Evolutionary conservation across 768 basidiomycete genomes (phyloP), one percentile per base, ranked within the genome.

Genomic region (Auricularia auricula-judae): DNA sequence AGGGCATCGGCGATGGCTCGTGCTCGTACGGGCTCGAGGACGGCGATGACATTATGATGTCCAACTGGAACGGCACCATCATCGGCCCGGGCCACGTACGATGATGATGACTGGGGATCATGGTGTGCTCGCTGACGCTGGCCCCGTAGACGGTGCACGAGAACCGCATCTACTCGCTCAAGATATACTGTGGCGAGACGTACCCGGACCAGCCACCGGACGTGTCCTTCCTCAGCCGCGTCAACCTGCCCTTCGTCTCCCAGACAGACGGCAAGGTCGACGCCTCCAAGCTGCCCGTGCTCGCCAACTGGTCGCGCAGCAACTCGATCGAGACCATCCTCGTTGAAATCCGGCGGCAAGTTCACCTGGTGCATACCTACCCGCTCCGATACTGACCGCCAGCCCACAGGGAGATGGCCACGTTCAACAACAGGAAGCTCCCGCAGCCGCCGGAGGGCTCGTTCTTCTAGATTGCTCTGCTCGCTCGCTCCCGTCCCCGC

Each of bases 11-110:
- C 67, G 96, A 98, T 78, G 96, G 95, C 64, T 93, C 91, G 18
- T 97, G 93, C 79, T 96, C 93, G 21, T 99, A 98, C 71, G 97
- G 97, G 47, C 80, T 99, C 66, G 92, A 93, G 77, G 93, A 98
- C 76, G 77, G 87, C 70, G 95, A 98, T 73, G 97, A 98, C 82
- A 89, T 96, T 79, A 80, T 92, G 80, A 98, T 99, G 95, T 89
- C 85, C 77, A 82, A 92, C 75, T 99, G 97, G 97, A 98, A 97
- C 72, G 96, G 97, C 62, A 99, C 97, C 23, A 95, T 99, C 79
- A 93, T 99, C 67, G 97, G 97, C 8, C 97, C 97, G 36, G 95
- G 95, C 62, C 95, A 99, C 76, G 93, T 95, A 75, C 66, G 91
- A 80, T 21, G 11, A 8, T 51, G 47, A 5, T 51, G 10, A 5